A percentile compares a stretch with the other conserved stretches of the same genome.
These are phyloP conservation scores for Debaryomycetaceae sp. DNA, from an alignment of 1,139 yeast species.

Conservation along the genomic window DNA sequence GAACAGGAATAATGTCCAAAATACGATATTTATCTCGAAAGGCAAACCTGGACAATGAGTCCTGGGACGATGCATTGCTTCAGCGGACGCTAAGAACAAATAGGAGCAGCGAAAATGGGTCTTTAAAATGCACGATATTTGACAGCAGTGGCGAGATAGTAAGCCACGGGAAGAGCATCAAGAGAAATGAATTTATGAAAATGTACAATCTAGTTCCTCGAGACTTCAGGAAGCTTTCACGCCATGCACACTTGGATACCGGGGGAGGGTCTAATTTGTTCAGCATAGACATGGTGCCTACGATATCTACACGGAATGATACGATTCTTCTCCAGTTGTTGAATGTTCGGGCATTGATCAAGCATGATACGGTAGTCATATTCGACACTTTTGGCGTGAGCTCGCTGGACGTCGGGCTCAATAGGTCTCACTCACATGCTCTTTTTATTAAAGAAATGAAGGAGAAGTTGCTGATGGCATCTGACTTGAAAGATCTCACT, in stretches of 20 bases:
- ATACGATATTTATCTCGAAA: not conserved
- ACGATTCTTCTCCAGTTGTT: slow-evolving; percentile 38
- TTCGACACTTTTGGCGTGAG: slow-evolving; percentile 35
- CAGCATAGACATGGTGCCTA: slow-evolving; percentile 42
- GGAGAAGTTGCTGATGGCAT: slow-evolving; percentile 20
- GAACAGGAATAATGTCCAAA: not conserved
- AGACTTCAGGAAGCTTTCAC: slow-evolving; percentile 39
- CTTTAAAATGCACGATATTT: slow-evolving; percentile 59
- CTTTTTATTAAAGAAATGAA: slow-evolving; percentile 32
- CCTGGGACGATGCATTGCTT: slow-evolving; percentile 20
- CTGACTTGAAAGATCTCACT: slow-evolving; percentile 28
- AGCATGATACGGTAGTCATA: slow-evolving; percentile 36
- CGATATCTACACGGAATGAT: slow-evolving; percentile 34
- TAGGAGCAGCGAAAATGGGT: slow-evolving; percentile 22
- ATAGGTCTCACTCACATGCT: slow-evolving; percentile 37
- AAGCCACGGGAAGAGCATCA: slow-evolving; percentile 39
- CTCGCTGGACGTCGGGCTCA: slow-evolving; percentile 9
- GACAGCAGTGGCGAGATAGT: slow-evolving; percentile 34
- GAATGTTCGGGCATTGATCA: slow-evolving; percentile 43
- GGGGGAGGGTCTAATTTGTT: slow-evolving; percentile 7
- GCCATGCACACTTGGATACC: slow-evolving; percentile 18
- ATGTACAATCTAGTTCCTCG: slow-evolving; percentile 35
- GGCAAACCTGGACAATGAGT: slow-evolving; percentile 5
- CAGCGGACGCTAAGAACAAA: slow-evolving; percentile 19
- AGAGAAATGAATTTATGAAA: slow-evolving; percentile 35